Percentiles rank a stretch among this genome's conserved stretches.
Conservation (phyloP, 2,329 filamentous ascomycete species). For the Alternaria postmessia region DNA sequence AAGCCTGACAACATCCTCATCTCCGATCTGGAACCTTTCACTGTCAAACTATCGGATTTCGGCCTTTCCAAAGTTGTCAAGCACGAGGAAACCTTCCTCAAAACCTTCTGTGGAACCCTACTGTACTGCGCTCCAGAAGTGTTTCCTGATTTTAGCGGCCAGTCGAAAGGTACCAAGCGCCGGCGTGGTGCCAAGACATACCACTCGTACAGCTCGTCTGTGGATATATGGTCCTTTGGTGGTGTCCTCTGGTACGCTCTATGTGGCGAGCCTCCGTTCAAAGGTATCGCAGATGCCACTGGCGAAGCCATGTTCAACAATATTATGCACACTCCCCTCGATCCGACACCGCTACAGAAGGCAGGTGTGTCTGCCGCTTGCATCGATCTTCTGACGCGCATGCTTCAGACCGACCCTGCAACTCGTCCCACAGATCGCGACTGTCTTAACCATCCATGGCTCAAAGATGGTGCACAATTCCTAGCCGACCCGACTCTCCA, state of each 20-base stretch:
- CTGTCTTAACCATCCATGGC: slow-evolving; percentile 78
- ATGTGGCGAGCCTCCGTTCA: slow-evolving; percentile 81
- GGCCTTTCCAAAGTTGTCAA: slow-evolving; percentile 94
- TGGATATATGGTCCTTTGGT: slow-evolving; percentile 96
- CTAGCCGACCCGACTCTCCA: slow-evolving; percentile 43
- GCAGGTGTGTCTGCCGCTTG: slow-evolving; percentile 69
- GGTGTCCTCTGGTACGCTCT: slow-evolving; percentile 90
- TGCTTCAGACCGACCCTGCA: slow-evolving; percentile 82
- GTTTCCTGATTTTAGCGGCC: slow-evolving; percentile 81
- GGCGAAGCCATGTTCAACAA: slow-evolving; percentile 82
- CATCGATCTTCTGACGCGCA: slow-evolving; percentile 77
- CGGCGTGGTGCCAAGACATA: slow-evolving; percentile 61
- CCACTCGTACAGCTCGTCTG: slow-evolving; percentile 83
- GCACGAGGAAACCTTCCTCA: slow-evolving; percentile 88
- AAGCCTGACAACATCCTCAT: slow-evolving; percentile 98
- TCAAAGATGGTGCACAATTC: slow-evolving; percentile 60
- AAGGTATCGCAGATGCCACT: slow-evolving; percentile 76
- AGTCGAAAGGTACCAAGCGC: slow-evolving; percentile 69
- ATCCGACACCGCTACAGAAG: slow-evolving; percentile 69
- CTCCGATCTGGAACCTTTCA: slow-evolving; percentile 72
- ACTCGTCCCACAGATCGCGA: slow-evolving; percentile 76
- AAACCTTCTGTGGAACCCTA: slow-evolving; percentile 95
- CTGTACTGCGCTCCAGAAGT: slow-evolving; percentile 97
- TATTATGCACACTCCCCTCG: slow-evolving; percentile 81
- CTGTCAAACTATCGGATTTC: slow-evolving; percentile 94